Evolutionary conservation across 2,329 filamentous ascomycete genomes (phyloP).

Genomic region (Colletotrichum liriopes): DNA sequence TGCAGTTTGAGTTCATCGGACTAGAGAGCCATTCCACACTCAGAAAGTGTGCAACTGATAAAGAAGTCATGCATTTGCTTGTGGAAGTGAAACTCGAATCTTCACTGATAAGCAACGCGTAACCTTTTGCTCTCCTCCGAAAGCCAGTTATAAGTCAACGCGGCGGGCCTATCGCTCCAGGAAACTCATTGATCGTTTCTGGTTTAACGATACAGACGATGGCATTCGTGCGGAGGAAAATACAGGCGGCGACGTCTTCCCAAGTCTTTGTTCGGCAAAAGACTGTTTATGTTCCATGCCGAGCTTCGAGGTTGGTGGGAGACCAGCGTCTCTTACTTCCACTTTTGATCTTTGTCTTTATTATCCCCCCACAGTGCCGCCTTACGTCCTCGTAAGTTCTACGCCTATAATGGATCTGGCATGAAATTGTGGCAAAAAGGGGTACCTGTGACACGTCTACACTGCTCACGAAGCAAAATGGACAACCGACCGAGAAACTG

Average conservation of each 20-base stretch:
- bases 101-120: not conserved
- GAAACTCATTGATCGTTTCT: not conserved
- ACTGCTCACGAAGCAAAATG: not conserved
- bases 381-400: not conserved
- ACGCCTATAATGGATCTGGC: no score
- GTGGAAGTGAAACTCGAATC: not conserved
- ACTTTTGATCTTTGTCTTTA: not conserved
- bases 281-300: not conserved
- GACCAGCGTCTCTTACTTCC: not conserved
- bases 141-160: not conserved
- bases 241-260: not conserved
- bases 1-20: not conserved
- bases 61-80: not conserved
- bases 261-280: not conserved
- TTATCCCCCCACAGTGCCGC: not conserved
- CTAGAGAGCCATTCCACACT: no score
- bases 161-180: not conserved
- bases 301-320: not conserved
- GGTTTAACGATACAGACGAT: not conserved
- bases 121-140: not conserved
- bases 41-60: no score
- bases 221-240: fast-evolving
- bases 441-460: not conserved
- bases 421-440: not conserved
- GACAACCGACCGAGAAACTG: not conserved